Evolutionary conservation across 768 basidiomycete species (phyloP), one percentile per base, ranked within the genome.

Genomic region (Lactifluus piperatus): DNA sequence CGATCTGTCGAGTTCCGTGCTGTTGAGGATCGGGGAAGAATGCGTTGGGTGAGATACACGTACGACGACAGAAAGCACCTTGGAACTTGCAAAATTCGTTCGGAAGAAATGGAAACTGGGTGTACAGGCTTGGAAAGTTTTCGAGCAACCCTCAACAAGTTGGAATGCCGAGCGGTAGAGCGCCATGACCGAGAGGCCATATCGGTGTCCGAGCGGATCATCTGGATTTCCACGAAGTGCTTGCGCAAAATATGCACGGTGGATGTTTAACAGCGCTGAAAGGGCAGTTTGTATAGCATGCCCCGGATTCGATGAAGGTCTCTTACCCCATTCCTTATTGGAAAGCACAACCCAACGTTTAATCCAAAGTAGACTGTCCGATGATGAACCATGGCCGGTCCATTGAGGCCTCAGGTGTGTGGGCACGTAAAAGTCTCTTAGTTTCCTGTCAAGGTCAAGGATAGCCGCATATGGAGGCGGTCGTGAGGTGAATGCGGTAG

Each of bases 141-240:
- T 68, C 18, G 72, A 71, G 52, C 85, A 71, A 0, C 75, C 75
- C 47, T 79, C 74, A 41, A 83, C 80, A 30, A 87, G 65, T 16
- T 86, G 74, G 81, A 84, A 88, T 4, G 85, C 82, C 2, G 84
- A 85, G 2, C 85, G 83, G 70, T 86, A 88, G 14, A 81, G 80
- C 0, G 88, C 83, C 69, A 85, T 77, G 5, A 88, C 83, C 1
- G 88, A 90, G 1, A 83, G 81, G 0, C 81, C 76, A 68, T 82
- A 88, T 64, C 74, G 77, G 65, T 88, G 85, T 56, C 76, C 76
- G 49, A 83, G 72, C 2, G 82, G 72, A 55, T 87, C 82, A 8
- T 70, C 64, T 0, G 83, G 81, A 50, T 74, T 73, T 46, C 86
- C 85, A 51, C 80, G 79, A 20, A 89, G 69, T 0, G 85, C 84